Evolutionary conservation across 75 land plant species (phyloP).

Genomic region (Selaginella tamariscina): DNA sequence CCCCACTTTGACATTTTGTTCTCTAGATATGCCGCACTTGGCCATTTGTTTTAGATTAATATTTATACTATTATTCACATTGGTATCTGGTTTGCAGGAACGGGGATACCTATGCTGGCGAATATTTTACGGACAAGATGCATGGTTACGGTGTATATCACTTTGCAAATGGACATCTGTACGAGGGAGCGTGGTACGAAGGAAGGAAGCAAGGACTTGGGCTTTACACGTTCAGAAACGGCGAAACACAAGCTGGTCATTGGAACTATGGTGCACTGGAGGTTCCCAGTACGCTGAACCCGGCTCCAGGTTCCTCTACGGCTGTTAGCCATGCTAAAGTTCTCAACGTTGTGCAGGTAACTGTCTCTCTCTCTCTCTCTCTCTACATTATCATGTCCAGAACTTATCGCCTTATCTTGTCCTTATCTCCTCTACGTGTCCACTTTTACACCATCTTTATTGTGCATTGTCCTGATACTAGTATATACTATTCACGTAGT

Average conservation of each 20-base stretch:
- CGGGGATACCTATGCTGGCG: slow-evolving; percentile 79
- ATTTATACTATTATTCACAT: no score
- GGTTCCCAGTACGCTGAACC: slow-evolving; percentile 34
- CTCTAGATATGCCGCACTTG: no score
- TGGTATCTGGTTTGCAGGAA: slow-evolving; percentile 46
- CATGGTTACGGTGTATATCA: slow-evolving; percentile 79
- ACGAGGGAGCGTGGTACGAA: slow-evolving; percentile 92
- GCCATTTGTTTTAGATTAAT: no score
- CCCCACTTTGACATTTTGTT: no score
- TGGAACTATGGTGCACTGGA: slow-evolving; percentile 56
- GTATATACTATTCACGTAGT: no score
- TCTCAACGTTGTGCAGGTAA: slow-evolving; percentile 59
- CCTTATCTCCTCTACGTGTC: not conserved
- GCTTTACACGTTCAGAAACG: slow-evolving; percentile 76
- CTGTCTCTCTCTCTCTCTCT: slow-evolving; percentile 1
- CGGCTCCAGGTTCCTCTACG: slow-evolving; percentile 27
- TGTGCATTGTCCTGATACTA: no score
- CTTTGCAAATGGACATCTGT: slow-evolving; percentile 74
- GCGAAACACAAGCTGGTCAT: slow-evolving; percentile 64
- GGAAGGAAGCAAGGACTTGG: slow-evolving; percentile 81
- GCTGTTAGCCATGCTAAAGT: slow-evolving; percentile 62
- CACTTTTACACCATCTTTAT: no score
- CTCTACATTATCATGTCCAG: not conserved
- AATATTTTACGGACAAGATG: slow-evolving; percentile 82
- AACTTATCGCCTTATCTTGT: not conserved